Evolutionary conservation across 345 rosid genomes (phyloP).

Genomic region (Lenwebbia sp.): DNA sequence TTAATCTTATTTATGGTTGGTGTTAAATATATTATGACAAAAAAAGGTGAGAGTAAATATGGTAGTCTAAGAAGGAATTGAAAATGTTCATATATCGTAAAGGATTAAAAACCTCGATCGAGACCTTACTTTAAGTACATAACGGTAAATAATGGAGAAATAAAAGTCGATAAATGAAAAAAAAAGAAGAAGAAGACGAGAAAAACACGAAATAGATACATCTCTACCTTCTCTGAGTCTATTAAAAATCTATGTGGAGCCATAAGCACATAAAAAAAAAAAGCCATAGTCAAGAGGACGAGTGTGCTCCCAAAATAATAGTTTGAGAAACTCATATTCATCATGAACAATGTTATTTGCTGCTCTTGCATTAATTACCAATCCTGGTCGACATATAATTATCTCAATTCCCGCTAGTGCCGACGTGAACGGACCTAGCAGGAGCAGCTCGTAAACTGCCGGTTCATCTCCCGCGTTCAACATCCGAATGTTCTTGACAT

Average conservation of each 20-base stretch:
- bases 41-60: neutral
- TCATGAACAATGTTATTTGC: no score
- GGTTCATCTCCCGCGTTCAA: neutral
- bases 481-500: neutral
- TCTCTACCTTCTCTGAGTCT: fast-evolving
- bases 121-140: neutral
- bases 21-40: neutral
- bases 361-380: neutral
- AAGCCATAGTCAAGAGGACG: no score
- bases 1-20: neutral
- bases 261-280: neutral
- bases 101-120: neutral
- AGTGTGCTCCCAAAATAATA: no score
- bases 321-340: no score
- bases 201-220: neutral
- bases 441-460: neutral
- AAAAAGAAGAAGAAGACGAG: fast-evolving
- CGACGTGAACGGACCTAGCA: neutral
- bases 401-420: neutral
- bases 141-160: neutral
- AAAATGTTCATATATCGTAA: neutral
- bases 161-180: neutral
- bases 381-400: neutral
- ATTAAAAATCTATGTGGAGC: fast-evolving
- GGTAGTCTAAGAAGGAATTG: neutral